Conservation (phyloP, 371 early-diverging fungal species). For the Mycotypha africana region DNA sequence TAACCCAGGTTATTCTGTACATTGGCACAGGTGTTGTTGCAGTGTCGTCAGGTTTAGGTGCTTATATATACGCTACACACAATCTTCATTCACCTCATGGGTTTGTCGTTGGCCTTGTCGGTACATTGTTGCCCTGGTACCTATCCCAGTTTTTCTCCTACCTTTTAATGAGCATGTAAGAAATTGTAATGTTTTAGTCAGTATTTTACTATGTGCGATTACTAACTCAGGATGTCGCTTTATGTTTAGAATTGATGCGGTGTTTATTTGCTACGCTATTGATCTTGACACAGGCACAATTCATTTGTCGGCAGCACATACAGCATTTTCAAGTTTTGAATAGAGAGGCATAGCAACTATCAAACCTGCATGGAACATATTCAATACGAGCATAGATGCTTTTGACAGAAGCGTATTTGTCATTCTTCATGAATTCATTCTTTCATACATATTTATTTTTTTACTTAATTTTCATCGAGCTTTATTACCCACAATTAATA, state of each 20-base stretch:
- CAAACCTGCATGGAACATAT: too few species aligned
- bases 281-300: slow-evolving; percentile 71
- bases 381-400: too few species aligned
- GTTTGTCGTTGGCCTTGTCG: slow-evolving; percentile 61
- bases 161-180: slow-evolving; percentile 76
- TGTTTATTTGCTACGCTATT: slow-evolving; percentile 75
- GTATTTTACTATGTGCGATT: too few species aligned
- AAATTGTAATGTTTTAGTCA: background rate
- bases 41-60: slow-evolving; percentile 52
- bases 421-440: too few species aligned
- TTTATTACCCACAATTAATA: too few species aligned
- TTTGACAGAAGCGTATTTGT: too few species aligned
- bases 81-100: slow-evolving; percentile 63
- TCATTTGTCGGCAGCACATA: slow-evolving; percentile 36
- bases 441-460: too few species aligned
- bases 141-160: slow-evolving; percentile 64
- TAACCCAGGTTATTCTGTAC: slow-evolving; percentile 49
- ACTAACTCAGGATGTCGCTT: background rate
- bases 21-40: slow-evolving; percentile 53
- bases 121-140: slow-evolving; percentile 60
- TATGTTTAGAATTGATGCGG: slow-evolving; percentile 62
- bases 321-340: slow-evolving; percentile 22
- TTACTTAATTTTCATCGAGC: too few species aligned
- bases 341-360: too few species aligned
- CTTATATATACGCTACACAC: slow-evolving; percentile 64